phyloP scores from a whole-genome alignment of 2,329 filamentous ascomycete species.

The Ascochyta koolunga region DNA sequence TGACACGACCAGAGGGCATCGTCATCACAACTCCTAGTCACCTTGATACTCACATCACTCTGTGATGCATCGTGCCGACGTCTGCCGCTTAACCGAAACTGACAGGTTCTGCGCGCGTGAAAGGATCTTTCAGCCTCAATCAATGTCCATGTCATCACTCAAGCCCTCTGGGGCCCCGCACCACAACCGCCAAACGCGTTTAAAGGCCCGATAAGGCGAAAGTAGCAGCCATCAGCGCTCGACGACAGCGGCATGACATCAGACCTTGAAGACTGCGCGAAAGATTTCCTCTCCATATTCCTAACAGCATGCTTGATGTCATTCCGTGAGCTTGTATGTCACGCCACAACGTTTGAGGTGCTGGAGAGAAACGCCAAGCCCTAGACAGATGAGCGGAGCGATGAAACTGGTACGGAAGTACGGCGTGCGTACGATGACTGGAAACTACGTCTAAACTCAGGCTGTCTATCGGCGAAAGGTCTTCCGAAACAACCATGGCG shows the following conservation, averaged over 20 bases:
- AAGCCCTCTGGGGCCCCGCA: conserved; percentile 37
- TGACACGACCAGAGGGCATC: conserved; percentile 13
- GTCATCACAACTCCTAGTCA: conserved; percentile 13
- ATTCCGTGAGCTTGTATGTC: background rate
- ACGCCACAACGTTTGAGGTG: conserved; percentile 7
- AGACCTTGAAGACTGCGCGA: background rate
- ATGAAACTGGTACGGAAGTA: background rate
- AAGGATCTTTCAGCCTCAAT: conserved; percentile 15
- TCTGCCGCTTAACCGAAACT: conserved; percentile 2
- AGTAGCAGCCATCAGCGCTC: conserved; percentile 6
- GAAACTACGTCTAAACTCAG: background rate
- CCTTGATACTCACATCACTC: conserved; percentile 3
- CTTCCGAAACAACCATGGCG: conserved; percentile 1
- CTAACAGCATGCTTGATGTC: conserved; percentile 10
- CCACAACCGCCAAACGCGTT: conserved; percentile 15
- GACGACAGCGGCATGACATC: conserved; percentile 24
- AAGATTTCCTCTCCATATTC: background rate
- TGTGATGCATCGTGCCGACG: conserved; percentile 19
- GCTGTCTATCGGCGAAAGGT: background rate
- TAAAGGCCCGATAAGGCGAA: conserved; percentile 27
- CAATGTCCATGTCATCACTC: conserved; percentile 12
- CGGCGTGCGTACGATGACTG: background rate
- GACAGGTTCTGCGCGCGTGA: conserved; percentile 24
- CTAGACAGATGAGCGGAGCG: background rate
- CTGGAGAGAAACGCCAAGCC: conserved; percentile 1